These are phyloP conservation scores for Heterobasidion irregulare DNA, from an alignment of 1,284 basidiomycete species.

Conservation along the genomic window DNA sequence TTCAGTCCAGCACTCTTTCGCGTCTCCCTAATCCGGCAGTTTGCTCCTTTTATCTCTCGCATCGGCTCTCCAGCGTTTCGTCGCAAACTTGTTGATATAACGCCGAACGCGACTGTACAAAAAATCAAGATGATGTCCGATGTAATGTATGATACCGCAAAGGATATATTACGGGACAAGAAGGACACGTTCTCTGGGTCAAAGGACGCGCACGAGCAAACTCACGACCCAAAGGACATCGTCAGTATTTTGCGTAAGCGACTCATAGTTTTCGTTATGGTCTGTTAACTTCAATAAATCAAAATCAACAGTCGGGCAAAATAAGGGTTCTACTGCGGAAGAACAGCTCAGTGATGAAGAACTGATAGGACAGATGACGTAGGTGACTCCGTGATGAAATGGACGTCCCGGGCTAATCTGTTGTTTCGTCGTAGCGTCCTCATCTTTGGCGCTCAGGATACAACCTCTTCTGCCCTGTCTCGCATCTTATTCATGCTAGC, in stretches of 20 bases:
- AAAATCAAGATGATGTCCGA: neutral
- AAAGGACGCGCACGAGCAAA: neutral
- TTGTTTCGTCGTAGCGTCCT: slow-evolving; percentile 2
- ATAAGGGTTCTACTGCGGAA: slow-evolving; percentile 19
- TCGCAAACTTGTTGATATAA: neutral
- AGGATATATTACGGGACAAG: neutral
- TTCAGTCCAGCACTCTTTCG: neutral
- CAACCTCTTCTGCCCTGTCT: neutral
- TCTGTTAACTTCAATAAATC: no score
- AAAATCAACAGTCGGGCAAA: slow-evolving; percentile 13
- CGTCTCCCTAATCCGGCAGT: slow-evolving; percentile 1
- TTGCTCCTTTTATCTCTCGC: neutral
- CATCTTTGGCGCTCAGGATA: neutral
- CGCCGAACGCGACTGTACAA: neutral
- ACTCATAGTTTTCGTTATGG: neutral
- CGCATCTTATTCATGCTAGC: neutral
- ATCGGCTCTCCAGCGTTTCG: neutral
- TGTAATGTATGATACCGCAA: neutral
- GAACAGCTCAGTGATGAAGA: slow-evolving; percentile 22
- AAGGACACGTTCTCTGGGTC: neutral
- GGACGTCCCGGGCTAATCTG: no score
- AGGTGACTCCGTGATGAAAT: slow-evolving; percentile 1
- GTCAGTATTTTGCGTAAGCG: slow-evolving; percentile 4
- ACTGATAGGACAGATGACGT: slow-evolving; percentile 25
- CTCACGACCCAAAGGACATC: neutral